Base-by-base conservation (phyloP, 495 filamentous ascomycete species). In the Jackrogersella minutella region DNA sequence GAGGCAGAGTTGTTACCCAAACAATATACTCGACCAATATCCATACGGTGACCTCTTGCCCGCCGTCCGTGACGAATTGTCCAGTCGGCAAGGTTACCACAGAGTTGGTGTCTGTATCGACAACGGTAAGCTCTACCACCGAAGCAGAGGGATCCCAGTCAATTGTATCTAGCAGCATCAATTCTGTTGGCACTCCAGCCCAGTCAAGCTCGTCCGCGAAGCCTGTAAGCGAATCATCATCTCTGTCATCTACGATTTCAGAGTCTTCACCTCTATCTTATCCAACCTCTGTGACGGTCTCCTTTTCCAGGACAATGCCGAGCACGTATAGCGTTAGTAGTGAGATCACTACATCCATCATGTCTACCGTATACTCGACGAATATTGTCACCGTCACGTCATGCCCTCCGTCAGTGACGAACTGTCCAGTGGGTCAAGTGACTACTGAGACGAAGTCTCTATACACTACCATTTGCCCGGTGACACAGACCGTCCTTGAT, bases 21-120 rank as follows among this genome's bases (percentile, higher is more conserved):
- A 88, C 87, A 33, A 74, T 88, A 30, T 87, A 81, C 73, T 74
- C 79, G 13, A 89, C 87, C 10, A 82, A 77, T 51, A 77, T 80
- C 69, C 75, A 83, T 52, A 88, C 87, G 3, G 76, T 87, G 70
- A 86, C 83, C 3, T 82, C 80, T 59, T 88, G 85, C 70, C 76
- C 81, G 4, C 70, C 86, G 1, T 82, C 76, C 9, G 82, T 88
- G 9, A 86, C 81, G 50, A 73, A 85, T 68, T 90, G 87, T 75
- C 86, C 86, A 13, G 41, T 84, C 71, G 40, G 84, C 76, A 58
- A 78, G 59, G 80, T 86, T 3, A 79, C 82, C 16, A 86, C 85
- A 30, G 80, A 82, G 31, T 79, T 84, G 26, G 78, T 87, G 58
- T 71, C 86, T 31, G 66, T 88, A 53, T 83, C 80, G 16, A 88